Conservation (phyloP, 2,329 filamentous ascomycete genomes). For the Diaporthe helianthi region DNA sequence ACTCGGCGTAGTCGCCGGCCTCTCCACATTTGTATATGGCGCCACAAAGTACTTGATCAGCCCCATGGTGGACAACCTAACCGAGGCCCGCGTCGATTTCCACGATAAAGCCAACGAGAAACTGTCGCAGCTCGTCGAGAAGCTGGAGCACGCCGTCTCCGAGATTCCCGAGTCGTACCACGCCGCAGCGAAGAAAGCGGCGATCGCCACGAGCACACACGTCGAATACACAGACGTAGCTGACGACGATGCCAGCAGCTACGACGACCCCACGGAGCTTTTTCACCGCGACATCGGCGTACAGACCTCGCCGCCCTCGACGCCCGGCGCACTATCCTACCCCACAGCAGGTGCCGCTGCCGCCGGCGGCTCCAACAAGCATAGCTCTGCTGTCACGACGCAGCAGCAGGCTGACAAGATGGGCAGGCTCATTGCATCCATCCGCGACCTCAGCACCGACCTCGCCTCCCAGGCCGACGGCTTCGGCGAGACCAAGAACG, state of each 20-base stretch:
- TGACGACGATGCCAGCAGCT: slow-evolving; percentile 53
- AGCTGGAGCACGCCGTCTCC: slow-evolving; percentile 66
- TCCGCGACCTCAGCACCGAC: slow-evolving; percentile 53
- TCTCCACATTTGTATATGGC: slow-evolving; percentile 73
- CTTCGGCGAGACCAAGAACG: slow-evolving; percentile 57
- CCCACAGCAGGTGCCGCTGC: slow-evolving; percentile 34
- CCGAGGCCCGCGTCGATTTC: slow-evolving; percentile 60
- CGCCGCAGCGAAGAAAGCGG: slow-evolving; percentile 36
- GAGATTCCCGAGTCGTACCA: slow-evolving; percentile 56
- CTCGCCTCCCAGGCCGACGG: slow-evolving; percentile 54
- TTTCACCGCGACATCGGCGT: slow-evolving; percentile 84
- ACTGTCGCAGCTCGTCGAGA: slow-evolving; percentile 54
- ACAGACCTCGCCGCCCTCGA: slow-evolving; percentile 69
- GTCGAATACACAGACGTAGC: slow-evolving; percentile 33
- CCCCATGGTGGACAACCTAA: slow-evolving; percentile 64
- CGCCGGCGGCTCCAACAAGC: slow-evolving; percentile 27
- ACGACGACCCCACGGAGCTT: slow-evolving; percentile 75
- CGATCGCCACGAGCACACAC: slow-evolving; percentile 32
- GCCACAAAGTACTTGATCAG: slow-evolving; percentile 72
- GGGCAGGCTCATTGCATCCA: slow-evolving; percentile 48
- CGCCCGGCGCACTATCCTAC: slow-evolving; percentile 43
- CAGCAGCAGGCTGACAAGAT: slow-evolving; percentile 53
- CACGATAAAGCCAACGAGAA: slow-evolving; percentile 55
- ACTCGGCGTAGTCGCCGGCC: slow-evolving; percentile 62
- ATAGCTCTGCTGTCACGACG: slow-evolving; percentile 37